A percentile compares a stretch with the other conserved stretches of the same genome.
Conservation (phyloP, 768 basidiomycete genomes). For the Rhodotorula sphaerocarpa region DNA sequence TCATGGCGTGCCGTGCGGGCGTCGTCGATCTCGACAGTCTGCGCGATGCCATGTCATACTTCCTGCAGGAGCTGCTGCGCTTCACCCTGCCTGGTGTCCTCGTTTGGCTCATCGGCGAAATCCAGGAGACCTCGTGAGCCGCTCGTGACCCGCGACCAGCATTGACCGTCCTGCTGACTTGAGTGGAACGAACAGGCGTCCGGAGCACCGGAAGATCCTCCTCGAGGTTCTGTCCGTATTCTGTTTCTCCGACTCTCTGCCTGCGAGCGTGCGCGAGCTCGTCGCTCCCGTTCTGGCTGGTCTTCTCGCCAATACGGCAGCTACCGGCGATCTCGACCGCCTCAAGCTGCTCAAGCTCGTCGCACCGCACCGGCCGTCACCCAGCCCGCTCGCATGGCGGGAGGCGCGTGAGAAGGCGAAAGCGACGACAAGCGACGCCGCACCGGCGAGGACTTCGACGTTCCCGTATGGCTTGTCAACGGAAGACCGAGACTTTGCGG, state of each 20-base stretch:
- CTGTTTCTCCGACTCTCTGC: conserved; percentile 20
- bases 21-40: conserved; percentile 44
- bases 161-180: not conserved
- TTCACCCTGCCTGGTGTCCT: conserved; percentile 45
- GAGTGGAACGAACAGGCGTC: too few relatives aligned
- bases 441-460: too few relatives aligned
- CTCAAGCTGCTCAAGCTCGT: not conserved
- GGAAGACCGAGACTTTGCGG: too few relatives aligned
- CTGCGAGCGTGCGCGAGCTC: conserved; percentile 19
- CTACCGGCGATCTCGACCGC: not conserved
- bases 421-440: too few relatives aligned
- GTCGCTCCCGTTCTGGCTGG: conserved; percentile 1
- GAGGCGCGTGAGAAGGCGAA: too few relatives aligned
- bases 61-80: conserved; percentile 45
- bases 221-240: conserved; percentile 27
- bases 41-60: conserved; percentile 45
- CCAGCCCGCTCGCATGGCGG: not conserved
- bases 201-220: conserved; percentile 6
- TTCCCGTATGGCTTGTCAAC: too few relatives aligned
- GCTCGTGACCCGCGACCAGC: too few relatives aligned
- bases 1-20: conserved; percentile 40
- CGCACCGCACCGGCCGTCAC: not conserved
- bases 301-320: not conserved
- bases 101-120: conserved; percentile 42
- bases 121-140: conserved; percentile 42